A percentile compares a stretch with the other conserved stretches of the same genome.
Conservation (phyloP, 2,329 filamentous ascomycete species). For the Aspergillus puulaauensis region DNA sequence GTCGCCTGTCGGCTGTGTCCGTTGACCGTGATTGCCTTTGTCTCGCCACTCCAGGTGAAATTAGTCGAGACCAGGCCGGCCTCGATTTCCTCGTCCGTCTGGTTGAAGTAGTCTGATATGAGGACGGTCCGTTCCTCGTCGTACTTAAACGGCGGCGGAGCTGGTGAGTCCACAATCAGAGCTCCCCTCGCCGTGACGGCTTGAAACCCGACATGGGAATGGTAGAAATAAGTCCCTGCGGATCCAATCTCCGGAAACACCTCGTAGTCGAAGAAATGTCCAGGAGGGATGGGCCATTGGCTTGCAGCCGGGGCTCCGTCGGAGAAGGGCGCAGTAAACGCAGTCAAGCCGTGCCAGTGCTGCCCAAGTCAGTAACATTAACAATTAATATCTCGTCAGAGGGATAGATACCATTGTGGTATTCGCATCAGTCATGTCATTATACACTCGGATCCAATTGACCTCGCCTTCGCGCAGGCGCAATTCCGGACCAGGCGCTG, state of each 20-base stretch:
- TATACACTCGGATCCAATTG: conserved; percentile 59
- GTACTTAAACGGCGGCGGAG: conserved; percentile 55
- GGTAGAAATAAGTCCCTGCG: conserved; percentile 67
- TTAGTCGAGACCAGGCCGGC: conserved; percentile 49
- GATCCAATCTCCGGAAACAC: conserved; percentile 53
- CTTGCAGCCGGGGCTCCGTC: conserved; percentile 61
- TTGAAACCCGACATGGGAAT: conserved; percentile 66
- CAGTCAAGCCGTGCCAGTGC: conserved; percentile 68
- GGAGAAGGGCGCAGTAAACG: conserved; percentile 61
- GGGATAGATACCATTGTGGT: conserved; percentile 52
- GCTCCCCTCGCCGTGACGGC: conserved; percentile 58
- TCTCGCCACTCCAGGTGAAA: conserved; percentile 61
- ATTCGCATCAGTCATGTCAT: conserved; percentile 54
- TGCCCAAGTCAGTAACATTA: conserved; percentile 24
- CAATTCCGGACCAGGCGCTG: conserved; percentile 52
- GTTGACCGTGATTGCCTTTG: conserved; percentile 58
- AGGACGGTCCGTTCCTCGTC: conserved; percentile 61
- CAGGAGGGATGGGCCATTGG: conserved; percentile 65
- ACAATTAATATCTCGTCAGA: not conserved
- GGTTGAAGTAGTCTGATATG: conserved; percentile 59
- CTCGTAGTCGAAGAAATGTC: conserved; percentile 68
- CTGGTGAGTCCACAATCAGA: conserved; percentile 57
- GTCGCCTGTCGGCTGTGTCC: conserved; percentile 50
- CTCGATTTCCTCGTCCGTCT: conserved; percentile 54
- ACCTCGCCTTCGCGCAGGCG: conserved; percentile 47